Evolutionary conservation across 345 rosid genomes (phyloP).

Genomic region (Citrus maxima): DNA sequence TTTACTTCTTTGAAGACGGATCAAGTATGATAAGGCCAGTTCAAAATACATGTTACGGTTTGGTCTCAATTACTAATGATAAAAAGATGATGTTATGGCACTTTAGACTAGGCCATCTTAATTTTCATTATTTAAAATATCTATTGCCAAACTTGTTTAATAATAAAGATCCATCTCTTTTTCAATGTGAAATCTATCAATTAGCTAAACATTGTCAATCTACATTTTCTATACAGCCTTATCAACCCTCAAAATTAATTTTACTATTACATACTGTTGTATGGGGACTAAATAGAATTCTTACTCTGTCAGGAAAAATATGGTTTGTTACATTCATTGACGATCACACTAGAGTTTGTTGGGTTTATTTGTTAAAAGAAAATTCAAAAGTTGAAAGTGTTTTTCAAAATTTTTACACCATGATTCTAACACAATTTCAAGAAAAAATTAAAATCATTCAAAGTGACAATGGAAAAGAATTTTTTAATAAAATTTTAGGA

Average conservation of each 20-base stretch:
- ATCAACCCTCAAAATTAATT: neutral
- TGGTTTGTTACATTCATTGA: neutral
- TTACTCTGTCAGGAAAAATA: no score
- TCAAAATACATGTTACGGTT: no score
- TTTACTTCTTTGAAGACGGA: neutral
- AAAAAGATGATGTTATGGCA: neutral
- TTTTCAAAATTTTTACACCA: neutral
- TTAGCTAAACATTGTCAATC: neutral
- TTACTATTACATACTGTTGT: neutral
- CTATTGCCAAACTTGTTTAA: neutral
- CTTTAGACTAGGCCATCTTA: neutral
- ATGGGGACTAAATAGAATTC: neutral
- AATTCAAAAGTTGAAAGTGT: neutral
- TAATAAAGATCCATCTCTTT: conserved; percentile 3
- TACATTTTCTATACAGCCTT: neutral
- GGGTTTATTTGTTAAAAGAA: neutral
- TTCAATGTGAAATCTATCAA: neutral
- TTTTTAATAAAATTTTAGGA: no score
- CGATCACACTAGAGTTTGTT: neutral
- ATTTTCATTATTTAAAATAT: neutral
- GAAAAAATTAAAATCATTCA: neutral
- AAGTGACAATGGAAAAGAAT: neutral
- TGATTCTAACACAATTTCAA: neutral
- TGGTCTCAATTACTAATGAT: no score
- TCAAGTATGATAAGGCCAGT: no score